phyloP scores from a whole-genome alignment of 139 green algal genomes.

The Coelastrella sp. region DNA sequence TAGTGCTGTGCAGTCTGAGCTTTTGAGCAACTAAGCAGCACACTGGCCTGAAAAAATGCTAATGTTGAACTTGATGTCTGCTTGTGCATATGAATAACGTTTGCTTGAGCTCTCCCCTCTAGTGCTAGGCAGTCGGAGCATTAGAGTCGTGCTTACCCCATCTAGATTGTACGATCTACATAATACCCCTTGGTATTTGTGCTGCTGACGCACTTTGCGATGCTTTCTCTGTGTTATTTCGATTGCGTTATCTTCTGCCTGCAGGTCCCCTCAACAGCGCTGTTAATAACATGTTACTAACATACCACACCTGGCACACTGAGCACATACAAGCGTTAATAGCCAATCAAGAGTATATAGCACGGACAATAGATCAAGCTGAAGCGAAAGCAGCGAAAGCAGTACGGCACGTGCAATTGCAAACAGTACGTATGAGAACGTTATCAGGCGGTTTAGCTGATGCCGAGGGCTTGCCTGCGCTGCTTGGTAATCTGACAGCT shows the following conservation, averaged over 20 bases:
- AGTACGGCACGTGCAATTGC: conserved; percentile 11
- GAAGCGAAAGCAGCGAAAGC: conserved; percentile 13
- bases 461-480: background rate
- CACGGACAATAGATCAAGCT: conserved; percentile 19
- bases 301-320: background rate
- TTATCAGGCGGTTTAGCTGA: background rate
- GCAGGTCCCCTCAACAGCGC: background rate
- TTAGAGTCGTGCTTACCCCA: no score
- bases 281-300: background rate
- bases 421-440: background rate
- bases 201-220: background rate
- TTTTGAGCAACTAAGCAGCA: no score
- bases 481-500: background rate
- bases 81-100: no score
- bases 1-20: no score
- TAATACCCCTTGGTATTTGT: no score
- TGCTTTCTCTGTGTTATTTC: background rate
- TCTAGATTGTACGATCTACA: no score
- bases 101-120: no score
- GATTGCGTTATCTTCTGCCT: background rate
- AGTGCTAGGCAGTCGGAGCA: no score
- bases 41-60: no score
- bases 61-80: no score
- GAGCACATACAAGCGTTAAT: background rate
- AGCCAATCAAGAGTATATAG: conserved; percentile 40